Conservation (phyloP, 371 early-diverging fungal species). For the Syncephalastrum racemosum region DNA sequence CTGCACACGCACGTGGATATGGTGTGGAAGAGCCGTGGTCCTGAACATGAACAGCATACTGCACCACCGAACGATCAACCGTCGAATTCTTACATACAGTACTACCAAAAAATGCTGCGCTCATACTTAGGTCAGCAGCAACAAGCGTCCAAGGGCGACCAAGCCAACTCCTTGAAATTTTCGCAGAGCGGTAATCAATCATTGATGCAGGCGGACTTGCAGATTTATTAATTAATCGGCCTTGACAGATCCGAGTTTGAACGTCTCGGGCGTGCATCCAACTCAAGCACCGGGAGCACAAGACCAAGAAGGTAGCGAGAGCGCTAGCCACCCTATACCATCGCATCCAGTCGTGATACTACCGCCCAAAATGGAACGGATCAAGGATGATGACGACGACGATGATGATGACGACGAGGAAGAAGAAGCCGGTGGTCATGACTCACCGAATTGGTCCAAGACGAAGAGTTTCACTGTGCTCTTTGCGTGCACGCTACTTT, state of each 20-base stretch:
- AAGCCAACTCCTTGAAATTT: no score
- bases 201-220: neutral
- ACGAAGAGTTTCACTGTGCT: slow-evolving; percentile 79
- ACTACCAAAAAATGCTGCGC: no score
- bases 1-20: slow-evolving; percentile 88
- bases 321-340: no score
- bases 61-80: no score
- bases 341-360: no score
- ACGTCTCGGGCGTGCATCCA: neutral
- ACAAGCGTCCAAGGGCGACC: no score
- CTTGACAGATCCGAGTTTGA: neutral
- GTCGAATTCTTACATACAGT: no score
- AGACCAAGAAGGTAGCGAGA: neutral
- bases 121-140: no score
- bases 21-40: slow-evolving; percentile 70
- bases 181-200: no score
- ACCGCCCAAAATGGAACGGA: slow-evolving; percentile 12
- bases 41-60: no score
- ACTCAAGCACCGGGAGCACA: neutral
- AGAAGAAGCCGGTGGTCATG: slow-evolving; percentile 78
- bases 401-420: slow-evolving; percentile 63
- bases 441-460: slow-evolving; percentile 92
- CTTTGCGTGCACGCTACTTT: slow-evolving; percentile 81
- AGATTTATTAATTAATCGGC: neutral
- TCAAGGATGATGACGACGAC: slow-evolving; percentile 35